Conservation (phyloP, 208 protist genomes). For the Leishmania braziliensis region DNA sequence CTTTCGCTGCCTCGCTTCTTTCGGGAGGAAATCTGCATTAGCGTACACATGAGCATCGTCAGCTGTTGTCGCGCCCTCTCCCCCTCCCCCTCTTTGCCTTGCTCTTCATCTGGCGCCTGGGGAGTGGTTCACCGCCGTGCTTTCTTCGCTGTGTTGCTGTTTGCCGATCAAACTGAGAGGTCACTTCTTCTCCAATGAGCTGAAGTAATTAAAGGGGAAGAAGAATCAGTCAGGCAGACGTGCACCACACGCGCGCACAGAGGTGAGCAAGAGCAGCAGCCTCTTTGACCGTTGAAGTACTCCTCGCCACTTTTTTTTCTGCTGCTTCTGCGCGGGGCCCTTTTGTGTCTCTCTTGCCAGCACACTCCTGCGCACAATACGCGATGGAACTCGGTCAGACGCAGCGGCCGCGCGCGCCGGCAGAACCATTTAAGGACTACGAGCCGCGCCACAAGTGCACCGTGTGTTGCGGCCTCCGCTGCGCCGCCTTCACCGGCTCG, state of each 20-base stretch:
- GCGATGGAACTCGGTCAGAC: slow-evolving; percentile 74
- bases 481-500: slow-evolving; percentile 40
- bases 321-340: background rate
- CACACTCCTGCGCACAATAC: background rate
- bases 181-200: background rate
- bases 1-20: background rate
- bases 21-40: background rate
- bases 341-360: slow-evolving; percentile 3
- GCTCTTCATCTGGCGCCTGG: background rate
- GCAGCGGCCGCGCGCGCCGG: slow-evolving; percentile 44
- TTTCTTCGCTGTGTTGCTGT: background rate
- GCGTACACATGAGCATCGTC: background rate
- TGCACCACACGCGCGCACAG: background rate
- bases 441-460: slow-evolving; percentile 72
- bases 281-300: background rate
- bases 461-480: slow-evolving; percentile 71
- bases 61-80: background rate
- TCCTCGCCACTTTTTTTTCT: background rate
- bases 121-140: background rate
- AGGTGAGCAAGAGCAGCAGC: background rate
- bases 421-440: slow-evolving; percentile 57
- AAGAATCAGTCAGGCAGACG: background rate
- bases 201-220: background rate
- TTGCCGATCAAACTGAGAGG: background rate
- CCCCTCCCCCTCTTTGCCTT: background rate